These are phyloP conservation scores for Adansonia digitata DNA, from an alignment of 345 rosid species.

Conservation along the genomic window DNA sequence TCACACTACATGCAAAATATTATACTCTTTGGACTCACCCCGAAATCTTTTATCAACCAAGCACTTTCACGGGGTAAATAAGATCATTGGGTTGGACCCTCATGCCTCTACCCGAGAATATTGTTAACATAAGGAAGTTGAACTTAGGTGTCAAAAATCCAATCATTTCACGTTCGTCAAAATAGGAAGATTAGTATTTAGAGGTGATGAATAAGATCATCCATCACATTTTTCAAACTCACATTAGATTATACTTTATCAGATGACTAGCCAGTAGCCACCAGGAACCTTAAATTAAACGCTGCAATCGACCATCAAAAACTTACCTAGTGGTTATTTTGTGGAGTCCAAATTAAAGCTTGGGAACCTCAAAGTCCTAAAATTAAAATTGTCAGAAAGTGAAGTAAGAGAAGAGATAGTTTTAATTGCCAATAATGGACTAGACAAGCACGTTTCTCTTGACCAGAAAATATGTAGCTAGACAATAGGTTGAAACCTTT, in stretches of 20 bases:
- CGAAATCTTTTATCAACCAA: no score
- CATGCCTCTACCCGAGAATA: neutral
- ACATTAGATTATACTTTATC: neutral
- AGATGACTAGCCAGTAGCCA: neutral
- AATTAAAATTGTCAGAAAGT: neutral
- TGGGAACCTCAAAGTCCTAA: neutral
- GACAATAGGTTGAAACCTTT: neutral
- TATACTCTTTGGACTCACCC: no score
- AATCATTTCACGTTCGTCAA: neutral
- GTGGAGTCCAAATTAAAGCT: neutral
- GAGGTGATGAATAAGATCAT: neutral
- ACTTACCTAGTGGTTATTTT: neutral
- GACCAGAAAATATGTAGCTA: neutral
- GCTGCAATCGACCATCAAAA: no score
- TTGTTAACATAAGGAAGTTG: neutral
- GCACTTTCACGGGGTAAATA: no score
- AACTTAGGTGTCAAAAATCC: neutral
- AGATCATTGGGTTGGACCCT: no score
- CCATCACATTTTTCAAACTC: conserved; percentile 1
- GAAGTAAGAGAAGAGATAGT: neutral
- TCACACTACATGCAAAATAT: no score
- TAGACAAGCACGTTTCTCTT: neutral
- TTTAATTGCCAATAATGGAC: neutral
- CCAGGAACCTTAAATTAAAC: neutral
- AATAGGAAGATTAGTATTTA: neutral